Evolutionary conservation across 2,329 filamentous ascomycete genomes (phyloP), one percentile per base, ranked within the genome.

Genomic region (Colletotrichum ledebouriae): DNA sequence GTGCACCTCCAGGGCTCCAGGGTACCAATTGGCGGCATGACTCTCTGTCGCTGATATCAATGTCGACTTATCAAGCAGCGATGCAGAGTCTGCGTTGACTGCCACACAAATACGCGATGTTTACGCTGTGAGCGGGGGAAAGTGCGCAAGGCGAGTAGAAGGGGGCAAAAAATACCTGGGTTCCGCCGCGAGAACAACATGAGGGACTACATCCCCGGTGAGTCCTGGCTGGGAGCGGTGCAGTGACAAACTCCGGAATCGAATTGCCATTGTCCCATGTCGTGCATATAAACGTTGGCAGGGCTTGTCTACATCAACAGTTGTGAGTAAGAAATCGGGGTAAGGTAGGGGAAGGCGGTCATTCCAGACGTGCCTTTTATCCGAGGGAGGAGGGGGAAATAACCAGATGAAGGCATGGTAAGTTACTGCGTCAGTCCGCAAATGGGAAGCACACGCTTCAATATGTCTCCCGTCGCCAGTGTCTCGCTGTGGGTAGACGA

Each of bases 241-340:
- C 56, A 65, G 55, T 61, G 62, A 66, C 49, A 60, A 49, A 41
- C 55, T 66, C 41, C 55, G 47, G 55, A 69, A 39, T 44, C 56
- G 50, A 47, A 37, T 17, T 33, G 17, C 60, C 47, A 37, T 20
- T 33, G 17, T 37, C 53, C 66, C 66, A 66, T 56, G 66, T 69
- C 66, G 62, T 66, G 62, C 55, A 69, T 61, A 69, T 56, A 42
- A 49, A 63, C 33, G 41, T 60, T 56, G 55, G 52, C 46, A 67
- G 44, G 59, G 29, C 46, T 52, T 47, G 41, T 22, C 37, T 47
- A 39, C 20, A 58, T 17, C 52, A n/a, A 34, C 13, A 46, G 3
- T 42, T 15, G 34, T 33, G 39, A 33, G 34, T 22, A 50, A 44
- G 46, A 62, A 66, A 66, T 33, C 13, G 50, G 39, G 29, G n/a